Evolutionary conservation across 768 basidiomycete species (phyloP).

Genomic region (Tylopilus sp.): DNA sequence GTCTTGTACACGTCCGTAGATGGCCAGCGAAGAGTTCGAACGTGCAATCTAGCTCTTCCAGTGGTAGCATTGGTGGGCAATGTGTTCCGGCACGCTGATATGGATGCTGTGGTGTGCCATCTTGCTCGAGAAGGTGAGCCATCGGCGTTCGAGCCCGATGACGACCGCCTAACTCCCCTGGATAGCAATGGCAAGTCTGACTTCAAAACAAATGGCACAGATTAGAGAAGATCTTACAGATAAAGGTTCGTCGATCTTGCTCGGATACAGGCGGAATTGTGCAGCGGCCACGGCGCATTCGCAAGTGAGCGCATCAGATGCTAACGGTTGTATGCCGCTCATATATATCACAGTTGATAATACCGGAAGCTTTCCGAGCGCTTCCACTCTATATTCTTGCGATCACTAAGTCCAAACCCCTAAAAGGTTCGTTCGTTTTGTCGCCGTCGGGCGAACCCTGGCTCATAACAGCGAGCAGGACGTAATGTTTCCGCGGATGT

Average conservation of each 20-base stretch:
- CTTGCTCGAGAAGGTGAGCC: slow-evolving; percentile 73
- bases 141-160: slow-evolving; percentile 2
- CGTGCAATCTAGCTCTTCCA: slow-evolving; percentile 80
- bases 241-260: slow-evolving; percentile 71
- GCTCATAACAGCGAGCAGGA: slow-evolving; percentile 40
- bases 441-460: background rate
- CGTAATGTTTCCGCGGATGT: slow-evolving; percentile 92
- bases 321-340: slow-evolving; percentile 2
- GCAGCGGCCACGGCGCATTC: slow-evolving; percentile 71
- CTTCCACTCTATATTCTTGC: slow-evolving; percentile 80
- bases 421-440: slow-evolving; percentile 73
- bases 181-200: slow-evolving; percentile 67
- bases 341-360: slow-evolving; percentile 61
- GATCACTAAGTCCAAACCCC: slow-evolving; percentile 82
- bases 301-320: slow-evolving; percentile 52
- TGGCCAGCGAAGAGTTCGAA: slow-evolving; percentile 82
- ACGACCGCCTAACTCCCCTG: background rate
- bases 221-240: slow-evolving; percentile 86
- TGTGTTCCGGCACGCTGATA: slow-evolving; percentile 88
- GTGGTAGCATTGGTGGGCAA: slow-evolving; percentile 83
- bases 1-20: slow-evolving; percentile 76
- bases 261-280: slow-evolving; percentile 87
- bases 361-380: slow-evolving; percentile 89
- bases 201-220: slow-evolving; percentile 57
- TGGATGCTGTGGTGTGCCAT: slow-evolving; percentile 76